phyloP scores from a whole-genome alignment of 257 asterid genomes.

The Salvia miltiorrhiza region DNA sequence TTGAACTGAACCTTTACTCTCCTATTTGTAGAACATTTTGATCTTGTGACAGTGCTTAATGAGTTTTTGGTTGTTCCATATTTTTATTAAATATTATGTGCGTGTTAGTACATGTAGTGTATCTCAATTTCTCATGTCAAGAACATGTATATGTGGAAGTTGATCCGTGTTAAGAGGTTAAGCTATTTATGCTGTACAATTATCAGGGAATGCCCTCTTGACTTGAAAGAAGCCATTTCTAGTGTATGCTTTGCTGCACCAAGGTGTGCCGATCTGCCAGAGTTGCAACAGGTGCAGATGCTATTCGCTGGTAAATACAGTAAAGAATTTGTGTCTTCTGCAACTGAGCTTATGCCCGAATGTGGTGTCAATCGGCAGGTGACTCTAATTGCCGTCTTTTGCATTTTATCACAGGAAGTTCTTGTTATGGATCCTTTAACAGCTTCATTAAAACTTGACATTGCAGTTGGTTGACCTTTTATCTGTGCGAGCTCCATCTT shows the following conservation, averaged over 20 bases:
- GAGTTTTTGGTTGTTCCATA: neutral
- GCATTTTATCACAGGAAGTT: neutral
- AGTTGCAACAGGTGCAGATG: conserved; percentile 71
- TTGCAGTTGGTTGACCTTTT: conserved; percentile 75
- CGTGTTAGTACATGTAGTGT: neutral
- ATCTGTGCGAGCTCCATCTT: conserved; percentile 84
- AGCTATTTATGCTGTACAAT: conserved; percentile 13
- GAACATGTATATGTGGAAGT: neutral
- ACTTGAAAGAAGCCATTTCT: conserved; percentile 91
- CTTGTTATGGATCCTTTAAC: conserved; percentile 17
- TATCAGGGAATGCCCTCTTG: conserved; percentile 93
- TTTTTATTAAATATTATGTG: neutral
- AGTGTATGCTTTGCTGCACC: conserved; percentile 98
- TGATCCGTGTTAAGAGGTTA: neutral
- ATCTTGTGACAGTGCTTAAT: neutral
- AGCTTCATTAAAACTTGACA: conserved; percentile 3
- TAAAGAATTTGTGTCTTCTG: conserved; percentile 76
- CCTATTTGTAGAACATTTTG: neutral
- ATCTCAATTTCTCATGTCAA: neutral
- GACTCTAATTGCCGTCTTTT: neutral
- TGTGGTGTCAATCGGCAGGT: conserved; percentile 99
- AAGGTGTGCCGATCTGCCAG: conserved; percentile 88
- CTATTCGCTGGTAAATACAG: conserved; percentile 82
- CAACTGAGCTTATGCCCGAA: conserved; percentile 90
- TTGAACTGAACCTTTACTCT: neutral